A percentile compares a stretch with the other conserved stretches of the same genome.
These are phyloP conservation scores for Metschnikowia baotianmanensis DNA, from an alignment of 805 yeast species.

Conservation along the genomic window DNA sequence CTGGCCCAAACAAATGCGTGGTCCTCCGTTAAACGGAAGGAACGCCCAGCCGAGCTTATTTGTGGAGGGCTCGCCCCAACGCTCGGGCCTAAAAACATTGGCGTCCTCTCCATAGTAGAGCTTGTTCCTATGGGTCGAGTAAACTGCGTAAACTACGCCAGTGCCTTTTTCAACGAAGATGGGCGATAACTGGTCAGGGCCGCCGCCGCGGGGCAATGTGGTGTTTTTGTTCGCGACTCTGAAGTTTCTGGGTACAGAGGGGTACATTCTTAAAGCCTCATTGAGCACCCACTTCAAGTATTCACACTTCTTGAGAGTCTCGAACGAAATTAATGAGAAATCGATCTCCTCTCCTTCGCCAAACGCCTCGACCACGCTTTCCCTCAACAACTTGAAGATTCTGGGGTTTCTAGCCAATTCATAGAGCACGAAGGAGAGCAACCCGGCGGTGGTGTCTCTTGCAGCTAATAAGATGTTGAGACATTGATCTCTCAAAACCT, in stretches of 20 bases:
- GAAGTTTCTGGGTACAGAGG: constrained; percentile 50
- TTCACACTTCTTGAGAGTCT: constrained; percentile 47
- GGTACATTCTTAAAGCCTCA: constrained; percentile 50
- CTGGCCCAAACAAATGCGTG: constrained; percentile 26
- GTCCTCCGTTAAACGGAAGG: constrained; percentile 26
- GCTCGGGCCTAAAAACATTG: constrained; percentile 44
- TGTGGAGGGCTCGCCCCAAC: constrained; percentile 38
- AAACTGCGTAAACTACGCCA: constrained; percentile 36
- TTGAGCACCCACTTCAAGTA: constrained; percentile 47
- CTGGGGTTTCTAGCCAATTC: constrained; percentile 45
- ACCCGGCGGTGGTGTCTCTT: constrained; percentile 54
- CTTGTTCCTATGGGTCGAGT: constrained; percentile 41
- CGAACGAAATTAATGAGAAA: constrained; percentile 43
- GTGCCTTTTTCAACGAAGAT: constrained; percentile 44
- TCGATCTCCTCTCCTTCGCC: constrained; percentile 33
- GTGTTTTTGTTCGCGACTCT: constrained; percentile 47
- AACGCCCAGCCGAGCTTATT: constrained; percentile 23
- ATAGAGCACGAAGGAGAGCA: constrained; percentile 44
- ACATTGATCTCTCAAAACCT: constrained; percentile 47
- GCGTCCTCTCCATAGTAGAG: constrained; percentile 45
- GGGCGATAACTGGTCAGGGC: constrained; percentile 36
- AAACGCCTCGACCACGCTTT: constrained; percentile 31
- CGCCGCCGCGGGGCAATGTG: constrained; percentile 52
- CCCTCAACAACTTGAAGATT: constrained; percentile 36
- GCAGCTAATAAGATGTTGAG: constrained; percentile 53